A percentile compares a stretch with the other conserved stretches of the same genome.
Conservation (phyloP, 805 yeast species). For the Saccharomyces paradoxus region DNA sequence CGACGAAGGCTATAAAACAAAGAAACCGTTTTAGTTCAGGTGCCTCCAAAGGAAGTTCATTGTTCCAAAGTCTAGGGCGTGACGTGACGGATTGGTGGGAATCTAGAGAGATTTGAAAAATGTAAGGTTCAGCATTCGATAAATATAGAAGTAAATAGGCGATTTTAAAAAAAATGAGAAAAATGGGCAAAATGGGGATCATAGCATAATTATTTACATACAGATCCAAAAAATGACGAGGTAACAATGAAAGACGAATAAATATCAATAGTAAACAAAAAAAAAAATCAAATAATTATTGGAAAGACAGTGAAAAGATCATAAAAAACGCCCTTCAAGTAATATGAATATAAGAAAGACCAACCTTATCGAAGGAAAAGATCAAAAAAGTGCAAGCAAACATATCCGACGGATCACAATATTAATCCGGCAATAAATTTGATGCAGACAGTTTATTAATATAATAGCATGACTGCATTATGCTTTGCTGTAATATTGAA, state of each 20-base stretch:
- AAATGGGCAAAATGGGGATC: background rate
- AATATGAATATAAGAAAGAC: background rate
- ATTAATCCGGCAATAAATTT: background rate
- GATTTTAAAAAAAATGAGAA: background rate
- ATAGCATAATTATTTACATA: too few species aligned
- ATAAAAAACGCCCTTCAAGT: background rate
- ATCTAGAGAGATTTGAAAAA: background rate
- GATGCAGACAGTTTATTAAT: background rate
- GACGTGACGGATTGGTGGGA: slow-evolving; percentile 24
- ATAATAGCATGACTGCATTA: background rate
- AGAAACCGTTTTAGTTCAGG: background rate
- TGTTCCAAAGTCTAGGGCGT: slow-evolving; percentile 17
- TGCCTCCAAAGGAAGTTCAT: background rate
- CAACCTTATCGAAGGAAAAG: background rate
- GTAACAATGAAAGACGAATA: background rate
- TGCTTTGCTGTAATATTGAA: slow-evolving; percentile 8
- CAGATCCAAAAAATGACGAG: background rate
- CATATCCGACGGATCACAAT: background rate
- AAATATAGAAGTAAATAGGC: background rate
- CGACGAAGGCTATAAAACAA: background rate
- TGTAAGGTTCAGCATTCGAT: background rate
- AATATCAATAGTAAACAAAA: background rate
- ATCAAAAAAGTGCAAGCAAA: background rate
- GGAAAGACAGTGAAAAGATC: background rate
- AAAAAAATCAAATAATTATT: background rate